phyloP scores from a whole-genome alignment of 106 monocot species.

The Gastrodia elata region DNA sequence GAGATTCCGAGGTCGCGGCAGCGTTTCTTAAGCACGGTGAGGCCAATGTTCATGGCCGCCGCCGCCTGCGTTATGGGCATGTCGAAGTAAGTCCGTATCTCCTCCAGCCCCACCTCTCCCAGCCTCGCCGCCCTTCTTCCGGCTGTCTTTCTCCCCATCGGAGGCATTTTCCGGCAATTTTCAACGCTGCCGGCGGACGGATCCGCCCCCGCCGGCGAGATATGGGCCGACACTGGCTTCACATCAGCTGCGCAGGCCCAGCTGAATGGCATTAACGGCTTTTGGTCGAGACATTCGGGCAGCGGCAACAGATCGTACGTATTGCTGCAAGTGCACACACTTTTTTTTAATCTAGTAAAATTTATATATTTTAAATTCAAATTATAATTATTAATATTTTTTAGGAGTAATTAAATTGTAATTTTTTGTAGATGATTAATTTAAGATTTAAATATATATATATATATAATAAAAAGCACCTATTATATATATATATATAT shows the following conservation, averaged over 20 bases:
- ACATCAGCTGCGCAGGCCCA: neutral
- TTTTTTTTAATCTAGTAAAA: neutral
- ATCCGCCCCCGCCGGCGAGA: neutral
- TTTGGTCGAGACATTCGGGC: neutral
- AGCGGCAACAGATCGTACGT: neutral
- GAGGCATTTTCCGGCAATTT: neutral
- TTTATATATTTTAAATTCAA: too few species aligned
- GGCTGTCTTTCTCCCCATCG: neutral
- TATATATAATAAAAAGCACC: neutral
- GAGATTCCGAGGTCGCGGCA: slow-evolving; percentile 69
- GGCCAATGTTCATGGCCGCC: slow-evolving; percentile 61
- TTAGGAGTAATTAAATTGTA: too few species aligned
- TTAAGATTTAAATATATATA: neutral
- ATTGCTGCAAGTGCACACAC: neutral
- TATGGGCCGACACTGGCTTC: too few species aligned
- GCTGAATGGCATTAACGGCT: neutral
- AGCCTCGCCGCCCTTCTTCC: slow-evolving; percentile 15
- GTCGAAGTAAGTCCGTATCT: slow-evolving; percentile 48
- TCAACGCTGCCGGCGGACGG: neutral
- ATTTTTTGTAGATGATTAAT: neutral
- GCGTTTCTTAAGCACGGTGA: slow-evolving; percentile 74
- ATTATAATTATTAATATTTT: too few species aligned
- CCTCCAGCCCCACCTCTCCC: slow-evolving; percentile 41
- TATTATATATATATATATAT: neutral
- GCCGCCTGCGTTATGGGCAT: slow-evolving; percentile 72